Evolutionary conservation across 176 grass and related monocot species (phyloP).

Genomic region (Hyparrhenia diplandra): DNA sequence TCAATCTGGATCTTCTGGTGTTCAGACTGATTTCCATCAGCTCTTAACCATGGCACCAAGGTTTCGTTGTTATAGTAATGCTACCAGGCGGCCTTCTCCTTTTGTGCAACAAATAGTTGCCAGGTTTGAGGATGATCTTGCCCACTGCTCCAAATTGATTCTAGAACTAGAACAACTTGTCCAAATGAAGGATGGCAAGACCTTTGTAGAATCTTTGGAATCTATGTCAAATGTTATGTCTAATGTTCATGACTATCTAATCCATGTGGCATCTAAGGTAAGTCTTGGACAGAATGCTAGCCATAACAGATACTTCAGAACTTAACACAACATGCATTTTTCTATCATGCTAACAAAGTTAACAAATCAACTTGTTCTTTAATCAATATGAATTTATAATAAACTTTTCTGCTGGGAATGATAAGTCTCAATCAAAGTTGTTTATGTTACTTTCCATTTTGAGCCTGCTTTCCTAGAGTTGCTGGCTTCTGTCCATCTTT

Average conservation of each 20-base stretch:
- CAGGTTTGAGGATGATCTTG: conserved; percentile 63
- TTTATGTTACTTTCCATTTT: background rate
- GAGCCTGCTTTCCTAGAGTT: background rate
- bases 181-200: conserved; percentile 51
- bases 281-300: background rate
- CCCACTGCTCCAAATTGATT: conserved; percentile 59
- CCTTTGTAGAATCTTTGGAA: conserved; percentile 36
- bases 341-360: background rate
- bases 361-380: conserved; percentile 1
- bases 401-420: background rate
- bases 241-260: conserved; percentile 78
- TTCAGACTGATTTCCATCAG: conserved; percentile 29
- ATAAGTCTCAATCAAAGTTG: background rate
- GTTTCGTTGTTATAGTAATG: conserved; percentile 45
- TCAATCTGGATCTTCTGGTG: background rate
- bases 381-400: background rate
- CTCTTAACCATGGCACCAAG: conserved; percentile 26
- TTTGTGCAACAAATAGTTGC: conserved; percentile 59
- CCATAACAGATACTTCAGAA: background rate
- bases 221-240: conserved; percentile 71
- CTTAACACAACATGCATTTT: background rate
- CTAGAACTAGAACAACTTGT: conserved; percentile 74
- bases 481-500: background rate
- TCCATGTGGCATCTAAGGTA: conserved; percentile 92
- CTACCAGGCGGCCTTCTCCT: conserved; percentile 59